Evolutionary conservation across 2,329 filamentous ascomycete species (phyloP).

Genomic region (Aspergillus chevalieri): DNA sequence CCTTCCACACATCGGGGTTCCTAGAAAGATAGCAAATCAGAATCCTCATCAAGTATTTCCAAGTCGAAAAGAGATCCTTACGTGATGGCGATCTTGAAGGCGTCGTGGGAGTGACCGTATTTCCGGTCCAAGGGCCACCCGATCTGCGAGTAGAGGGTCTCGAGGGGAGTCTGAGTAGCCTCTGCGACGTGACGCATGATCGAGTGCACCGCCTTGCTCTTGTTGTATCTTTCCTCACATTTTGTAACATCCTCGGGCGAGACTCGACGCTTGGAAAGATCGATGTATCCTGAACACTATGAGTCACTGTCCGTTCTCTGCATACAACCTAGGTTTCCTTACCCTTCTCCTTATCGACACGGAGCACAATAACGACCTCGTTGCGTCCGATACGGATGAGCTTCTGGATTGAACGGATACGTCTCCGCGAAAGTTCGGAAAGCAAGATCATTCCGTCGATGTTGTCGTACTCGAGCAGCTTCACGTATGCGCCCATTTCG

Average conservation of each 20-base stretch:
- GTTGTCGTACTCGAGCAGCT: slow-evolving; percentile 98
- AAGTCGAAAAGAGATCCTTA: slow-evolving; percentile 38
- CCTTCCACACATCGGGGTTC: slow-evolving; percentile 93
- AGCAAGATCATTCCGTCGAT: slow-evolving; percentile 99
- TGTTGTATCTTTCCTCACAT: slow-evolving; percentile 99
- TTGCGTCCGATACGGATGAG: slow-evolving; percentile 96
- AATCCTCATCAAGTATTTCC: neutral
- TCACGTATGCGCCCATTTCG: slow-evolving; percentile 99
- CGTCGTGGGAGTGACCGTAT: slow-evolving; percentile 92
- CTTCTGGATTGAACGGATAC: slow-evolving; percentile 98
- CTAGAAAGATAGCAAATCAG: slow-evolving; percentile 39
- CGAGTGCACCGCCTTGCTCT: slow-evolving; percentile 98
- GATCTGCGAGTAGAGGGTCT: slow-evolving; percentile 88
- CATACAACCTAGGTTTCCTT: slow-evolving; percentile 21
- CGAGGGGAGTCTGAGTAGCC: slow-evolving; percentile 91
- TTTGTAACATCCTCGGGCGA: slow-evolving; percentile 96
- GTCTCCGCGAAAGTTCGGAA: slow-evolving; percentile 92
- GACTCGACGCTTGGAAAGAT: slow-evolving; percentile 96
- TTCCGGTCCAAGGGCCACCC: slow-evolving; percentile 97
- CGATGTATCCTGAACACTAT: slow-evolving; percentile 68
- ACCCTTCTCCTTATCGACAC: slow-evolving; percentile 99
- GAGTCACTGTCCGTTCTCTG: slow-evolving; percentile 12
- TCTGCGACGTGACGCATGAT: slow-evolving; percentile 99
- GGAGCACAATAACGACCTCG: slow-evolving; percentile 95
- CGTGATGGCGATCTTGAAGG: slow-evolving; percentile 99